These are phyloP conservation scores for Decorospora gaudefroyi DNA, from an alignment of 2,329 filamentous ascomycete genomes.

Conservation along the genomic window DNA sequence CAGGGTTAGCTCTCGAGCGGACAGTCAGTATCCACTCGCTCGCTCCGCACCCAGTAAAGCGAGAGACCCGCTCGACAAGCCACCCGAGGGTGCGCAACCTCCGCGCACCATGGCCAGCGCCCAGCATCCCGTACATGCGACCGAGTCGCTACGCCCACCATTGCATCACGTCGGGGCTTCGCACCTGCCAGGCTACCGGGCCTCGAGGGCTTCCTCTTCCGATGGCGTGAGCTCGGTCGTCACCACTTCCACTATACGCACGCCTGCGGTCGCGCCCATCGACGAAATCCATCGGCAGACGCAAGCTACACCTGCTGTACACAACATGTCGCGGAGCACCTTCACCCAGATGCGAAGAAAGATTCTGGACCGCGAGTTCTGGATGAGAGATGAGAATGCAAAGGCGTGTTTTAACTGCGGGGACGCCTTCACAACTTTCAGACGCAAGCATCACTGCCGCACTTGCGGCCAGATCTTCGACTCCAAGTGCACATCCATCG, in stretches of 20 bases:
- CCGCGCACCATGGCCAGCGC: slow-evolving; percentile 27
- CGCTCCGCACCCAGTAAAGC: slow-evolving; percentile 25
- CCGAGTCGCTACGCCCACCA: slow-evolving; percentile 46
- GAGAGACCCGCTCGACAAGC: slow-evolving; percentile 31
- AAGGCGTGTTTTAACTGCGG: slow-evolving; percentile 96
- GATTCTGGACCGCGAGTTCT: slow-evolving; percentile 91
- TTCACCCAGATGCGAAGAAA: slow-evolving; percentile 74
- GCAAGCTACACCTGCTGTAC: slow-evolving; percentile 27
- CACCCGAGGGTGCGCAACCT: slow-evolving; percentile 27
- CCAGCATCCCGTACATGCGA: slow-evolving; percentile 32
- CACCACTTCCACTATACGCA: slow-evolving; percentile 42
- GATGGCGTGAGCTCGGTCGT: slow-evolving; percentile 50
- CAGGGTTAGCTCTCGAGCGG: slow-evolving; percentile 31
- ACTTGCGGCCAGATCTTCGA: slow-evolving; percentile 98
- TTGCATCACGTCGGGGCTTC: slow-evolving; percentile 52
- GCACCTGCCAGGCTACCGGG: slow-evolving; percentile 55
- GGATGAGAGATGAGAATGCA: slow-evolving; percentile 99
- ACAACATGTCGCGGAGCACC: slow-evolving; percentile 49
- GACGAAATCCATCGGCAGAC: slow-evolving; percentile 36
- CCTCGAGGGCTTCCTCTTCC: slow-evolving; percentile 53
- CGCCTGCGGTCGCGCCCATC: slow-evolving; percentile 38
- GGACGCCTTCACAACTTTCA: slow-evolving; percentile 87
- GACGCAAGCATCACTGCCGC: slow-evolving; percentile 94
- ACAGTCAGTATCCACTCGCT: slow-evolving; percentile 30
- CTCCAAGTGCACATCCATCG: slow-evolving; percentile 90